Evolutionary conservation across 1,284 basidiomycete species (phyloP), one percentile per base, ranked within the genome.

Genomic region (Retiboletus flavoniger): DNA sequence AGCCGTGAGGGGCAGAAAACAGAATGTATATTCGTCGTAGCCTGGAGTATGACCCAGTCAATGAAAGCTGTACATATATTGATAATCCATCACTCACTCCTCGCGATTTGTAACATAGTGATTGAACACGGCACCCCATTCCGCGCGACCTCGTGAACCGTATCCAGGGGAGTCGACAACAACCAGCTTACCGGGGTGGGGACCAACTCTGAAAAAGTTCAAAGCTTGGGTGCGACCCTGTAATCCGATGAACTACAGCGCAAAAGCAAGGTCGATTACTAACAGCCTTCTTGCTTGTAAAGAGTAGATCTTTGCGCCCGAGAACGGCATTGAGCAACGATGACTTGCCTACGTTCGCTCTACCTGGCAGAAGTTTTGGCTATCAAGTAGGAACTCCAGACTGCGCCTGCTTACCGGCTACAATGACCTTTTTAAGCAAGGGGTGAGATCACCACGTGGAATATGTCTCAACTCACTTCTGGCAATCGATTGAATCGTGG

Each of bases 161-260:
- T 91, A 91, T 7, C 89, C 89, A 4, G 89, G 89, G 9, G 89
- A 79, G 60, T 91, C 89, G 7, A 91, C 88, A 3, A 91, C 71
- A 19, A 89, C 65, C 26, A 88, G 74, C 34, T 80, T 76, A 32
- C 81, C 81, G 11, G 80, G 79, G 14, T 73, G 69, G 7, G 72
- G 60, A 4, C 85, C 85, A 19, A 89, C 79, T 40, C 80, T 76
- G 65, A 81, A 90, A 64, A 89, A 91, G 58, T 90, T 87, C 46
- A 91, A 72, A 7, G 82, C 69, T 59, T 79, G 78, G 9, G 89
- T 91, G 21, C 80, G 78, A 14, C 89, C 89, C 89, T 91, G 53
- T 16, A 36, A 39, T 35, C 10, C 5, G 7, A 17, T 51, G 24
- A 60, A 39, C 26, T 40, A 31, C 6, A 28, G 31, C 5, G 9